These are phyloP conservation scores for Torulaspora delbrueckii DNA, from an alignment of 805 yeast species.

Conservation along the genomic window DNA sequence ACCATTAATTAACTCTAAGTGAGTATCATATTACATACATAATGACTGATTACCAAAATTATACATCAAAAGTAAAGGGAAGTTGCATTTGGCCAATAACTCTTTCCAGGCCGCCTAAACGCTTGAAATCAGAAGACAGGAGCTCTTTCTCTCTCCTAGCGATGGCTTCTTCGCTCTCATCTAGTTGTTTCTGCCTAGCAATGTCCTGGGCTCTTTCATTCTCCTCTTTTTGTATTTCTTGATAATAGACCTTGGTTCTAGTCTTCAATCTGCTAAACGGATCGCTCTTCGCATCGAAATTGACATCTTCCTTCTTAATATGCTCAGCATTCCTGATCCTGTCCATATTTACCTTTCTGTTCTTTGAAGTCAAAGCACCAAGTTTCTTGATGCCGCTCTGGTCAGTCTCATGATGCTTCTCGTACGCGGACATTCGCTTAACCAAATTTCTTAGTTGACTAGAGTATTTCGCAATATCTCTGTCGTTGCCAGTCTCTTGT, in stretches of 20 bases:
- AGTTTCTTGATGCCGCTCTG: constrained; percentile 44
- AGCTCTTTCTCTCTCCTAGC: constrained; percentile 42
- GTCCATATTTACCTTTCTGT: constrained; percentile 73
- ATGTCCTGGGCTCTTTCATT: constrained; percentile 55
- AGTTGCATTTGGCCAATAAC: constrained; percentile 42
- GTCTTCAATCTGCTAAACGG: constrained; percentile 91
- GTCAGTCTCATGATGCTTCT: constrained; percentile 38
- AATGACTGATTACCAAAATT: neutral
- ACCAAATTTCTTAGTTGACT: constrained; percentile 42
- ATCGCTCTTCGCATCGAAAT: constrained; percentile 47
- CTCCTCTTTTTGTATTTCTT: constrained; percentile 48
- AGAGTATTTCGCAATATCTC: constrained; percentile 43
- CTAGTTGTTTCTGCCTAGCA: constrained; percentile 43
- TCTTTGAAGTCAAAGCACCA: constrained; percentile 75
- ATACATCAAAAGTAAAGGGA: constrained; percentile 38
- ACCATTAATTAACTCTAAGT: neutral
- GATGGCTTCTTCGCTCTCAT: constrained; percentile 39
- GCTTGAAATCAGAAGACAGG: constrained; percentile 51
- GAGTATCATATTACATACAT: neutral
- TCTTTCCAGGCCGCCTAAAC: constrained; percentile 53
- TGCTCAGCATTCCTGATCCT: constrained; percentile 76
- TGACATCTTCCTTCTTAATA: constrained; percentile 42
- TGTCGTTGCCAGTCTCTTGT: constrained; percentile 48
- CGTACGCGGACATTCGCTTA: constrained; percentile 36
- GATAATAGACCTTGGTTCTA: constrained; percentile 75